Percentiles rank a stretch among this genome's conserved stretches.
Conservation (phyloP, 306 rosid genomes). For the Pterocarpus macrocarpus region DNA sequence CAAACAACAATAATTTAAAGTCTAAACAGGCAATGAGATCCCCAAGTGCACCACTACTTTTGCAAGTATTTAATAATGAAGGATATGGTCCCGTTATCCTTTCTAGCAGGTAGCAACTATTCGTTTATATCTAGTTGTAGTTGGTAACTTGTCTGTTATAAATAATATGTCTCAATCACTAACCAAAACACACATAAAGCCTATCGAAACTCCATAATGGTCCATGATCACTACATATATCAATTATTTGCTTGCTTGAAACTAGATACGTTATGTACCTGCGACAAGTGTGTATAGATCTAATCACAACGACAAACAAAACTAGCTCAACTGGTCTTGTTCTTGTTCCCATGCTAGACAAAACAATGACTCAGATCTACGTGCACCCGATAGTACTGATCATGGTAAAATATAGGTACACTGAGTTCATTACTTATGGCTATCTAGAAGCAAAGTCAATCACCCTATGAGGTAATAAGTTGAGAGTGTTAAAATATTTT, state of each 20-base stretch:
- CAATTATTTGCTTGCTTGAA: conserved; percentile 43
- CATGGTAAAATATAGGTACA: background rate
- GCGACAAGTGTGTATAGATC: background rate
- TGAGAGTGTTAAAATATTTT: too few relatives aligned
- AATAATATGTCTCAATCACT: conserved; percentile 9
- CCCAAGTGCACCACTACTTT: background rate
- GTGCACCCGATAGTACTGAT: background rate
- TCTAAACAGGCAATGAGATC: background rate
- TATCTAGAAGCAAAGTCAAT: too few relatives aligned
- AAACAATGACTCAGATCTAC: conserved; percentile 30
- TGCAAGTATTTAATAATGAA: background rate
- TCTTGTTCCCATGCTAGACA: background rate
- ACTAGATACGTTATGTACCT: background rate
- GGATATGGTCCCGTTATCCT: background rate
- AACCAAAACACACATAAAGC: conserved; percentile 19
- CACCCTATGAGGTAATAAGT: too few relatives aligned
- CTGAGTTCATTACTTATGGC: too few relatives aligned
- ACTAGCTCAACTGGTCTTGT: conserved; percentile 5
- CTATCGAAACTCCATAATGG: background rate
- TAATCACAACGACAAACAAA: background rate
- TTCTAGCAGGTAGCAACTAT: background rate
- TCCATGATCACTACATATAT: background rate
- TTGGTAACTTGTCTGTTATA: conserved; percentile 23
- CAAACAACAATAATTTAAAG: conserved; percentile 13
- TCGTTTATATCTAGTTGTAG: conserved; percentile 13